A percentile compares a stretch with the other conserved stretches of the same genome.
Evolutionary conservation across 2,329 filamentous ascomycete genomes (phyloP).

Genomic region (Calonectria montana): DNA sequence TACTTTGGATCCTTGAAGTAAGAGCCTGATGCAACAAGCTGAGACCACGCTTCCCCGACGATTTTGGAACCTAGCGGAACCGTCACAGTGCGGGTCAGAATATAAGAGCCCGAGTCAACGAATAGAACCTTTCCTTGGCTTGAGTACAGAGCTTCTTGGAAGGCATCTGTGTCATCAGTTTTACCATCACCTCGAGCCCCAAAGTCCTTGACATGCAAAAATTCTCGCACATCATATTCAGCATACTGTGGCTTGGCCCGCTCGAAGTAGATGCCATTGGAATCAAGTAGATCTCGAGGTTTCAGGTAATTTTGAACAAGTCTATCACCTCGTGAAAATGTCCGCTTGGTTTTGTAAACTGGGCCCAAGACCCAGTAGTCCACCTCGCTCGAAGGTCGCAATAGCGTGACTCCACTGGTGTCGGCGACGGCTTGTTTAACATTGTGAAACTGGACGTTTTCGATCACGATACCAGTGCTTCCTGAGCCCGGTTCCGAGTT

Average conservation of each 20-base stretch:
- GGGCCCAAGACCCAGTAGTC: not conserved
- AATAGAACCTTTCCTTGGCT: constrained; percentile 37
- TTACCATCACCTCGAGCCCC: constrained; percentile 74
- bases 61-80: constrained; percentile 58
- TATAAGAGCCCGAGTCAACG: constrained; percentile 49
- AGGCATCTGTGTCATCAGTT: constrained; percentile 67
- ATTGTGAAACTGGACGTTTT: not conserved
- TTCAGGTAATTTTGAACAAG: not conserved
- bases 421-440: not conserved
- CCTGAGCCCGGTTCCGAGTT: not conserved
- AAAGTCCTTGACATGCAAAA: constrained; percentile 37
- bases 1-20: constrained; percentile 55
- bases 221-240: not conserved
- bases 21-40: constrained; percentile 61
- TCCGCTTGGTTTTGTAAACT: not conserved
- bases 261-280: not conserved
- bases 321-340: not conserved
- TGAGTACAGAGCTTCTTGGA: constrained; percentile 31
- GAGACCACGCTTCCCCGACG: constrained; percentile 58
- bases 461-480: not conserved
- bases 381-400: not conserved
- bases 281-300: not conserved
- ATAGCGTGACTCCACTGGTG: not conserved
- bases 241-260: not conserved
- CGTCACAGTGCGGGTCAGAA: constrained; percentile 57